A percentile compares a stretch with the other conserved stretches of the same genome.
Evolutionary conservation across 495 filamentous ascomycete genomes (phyloP).

Genomic region (Xylaria nigripes): DNA sequence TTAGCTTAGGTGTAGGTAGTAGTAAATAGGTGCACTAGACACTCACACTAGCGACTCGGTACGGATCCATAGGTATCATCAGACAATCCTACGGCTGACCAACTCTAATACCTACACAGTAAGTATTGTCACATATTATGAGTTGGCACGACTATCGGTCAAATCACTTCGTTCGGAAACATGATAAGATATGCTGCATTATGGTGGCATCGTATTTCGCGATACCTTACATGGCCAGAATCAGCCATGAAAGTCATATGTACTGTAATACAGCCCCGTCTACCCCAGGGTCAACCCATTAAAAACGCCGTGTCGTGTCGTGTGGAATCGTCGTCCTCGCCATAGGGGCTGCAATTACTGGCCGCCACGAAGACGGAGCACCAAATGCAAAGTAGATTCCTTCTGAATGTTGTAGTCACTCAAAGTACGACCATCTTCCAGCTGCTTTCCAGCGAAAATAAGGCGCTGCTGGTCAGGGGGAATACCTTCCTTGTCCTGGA

Average conservation of each 20-base stretch:
- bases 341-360: slow-evolving; percentile 40
- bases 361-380: slow-evolving; percentile 80
- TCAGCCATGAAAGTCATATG: slow-evolving; percentile 6
- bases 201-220: slow-evolving; percentile 5
- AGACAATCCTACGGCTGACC: no score
- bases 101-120: no score
- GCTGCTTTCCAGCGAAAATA: slow-evolving; percentile 86
- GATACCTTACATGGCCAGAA: not conserved
- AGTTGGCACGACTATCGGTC: no score
- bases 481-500: slow-evolving; percentile 89
- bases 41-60: no score
- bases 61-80: no score
- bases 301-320: slow-evolving; percentile 18
- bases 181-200: no score
- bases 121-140: no score
- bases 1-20: not conserved
- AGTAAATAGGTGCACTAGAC: no score
- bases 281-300: slow-evolving; percentile 13
- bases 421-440: slow-evolving; percentile 77
- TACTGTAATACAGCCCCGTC: slow-evolving; percentile 12
- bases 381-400: slow-evolving; percentile 81
- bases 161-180: no score
- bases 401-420: slow-evolving; percentile 95
- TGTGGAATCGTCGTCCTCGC: slow-evolving; percentile 19
- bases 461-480: slow-evolving; percentile 83